phyloP scores from a whole-genome alignment of 768 basidiomycete species.

The Fibroporia radiculosa region DNA sequence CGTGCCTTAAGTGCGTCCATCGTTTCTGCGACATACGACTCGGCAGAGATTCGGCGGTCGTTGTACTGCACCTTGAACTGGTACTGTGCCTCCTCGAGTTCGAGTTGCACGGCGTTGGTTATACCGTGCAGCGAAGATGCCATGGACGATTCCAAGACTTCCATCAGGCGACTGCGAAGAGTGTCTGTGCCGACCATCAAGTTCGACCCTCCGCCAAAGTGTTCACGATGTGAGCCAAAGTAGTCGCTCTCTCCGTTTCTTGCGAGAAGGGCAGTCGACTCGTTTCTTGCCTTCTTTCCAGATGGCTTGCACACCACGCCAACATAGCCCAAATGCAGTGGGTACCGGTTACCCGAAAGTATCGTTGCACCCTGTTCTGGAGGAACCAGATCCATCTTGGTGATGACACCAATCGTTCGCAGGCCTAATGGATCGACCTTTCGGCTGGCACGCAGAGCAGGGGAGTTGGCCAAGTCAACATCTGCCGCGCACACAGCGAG shows the following conservation, averaged over 20 bases:
- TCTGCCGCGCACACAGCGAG: conserved; percentile 98
- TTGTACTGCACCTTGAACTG: conserved; percentile 99
- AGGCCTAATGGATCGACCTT: conserved; percentile 92
- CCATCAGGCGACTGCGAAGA: conserved; percentile 86
- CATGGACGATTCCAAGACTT: conserved; percentile 97
- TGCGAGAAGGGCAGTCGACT: conserved; percentile 41
- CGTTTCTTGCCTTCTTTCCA: conserved; percentile 44
- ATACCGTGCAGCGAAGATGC: conserved; percentile 92
- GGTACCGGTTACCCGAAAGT: conserved; percentile 85
- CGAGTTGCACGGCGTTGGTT: conserved; percentile 94
- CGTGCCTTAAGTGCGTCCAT: conserved; percentile 86
- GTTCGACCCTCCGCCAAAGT: conserved; percentile 53
- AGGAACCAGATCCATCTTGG: conserved; percentile 97
- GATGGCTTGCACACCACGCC: conserved; percentile 88
- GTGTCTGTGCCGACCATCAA: conserved; percentile 91
- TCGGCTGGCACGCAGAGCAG: conserved; percentile 87
- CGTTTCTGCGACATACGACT: conserved; percentile 97
- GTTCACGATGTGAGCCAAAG: conserved; percentile 53
- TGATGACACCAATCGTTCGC: conserved; percentile 94
- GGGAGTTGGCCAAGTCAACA: conserved; percentile 97
- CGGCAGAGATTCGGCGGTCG: conserved; percentile 87
- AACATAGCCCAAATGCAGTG: conserved; percentile 95
- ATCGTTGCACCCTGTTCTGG: conserved; percentile 78
- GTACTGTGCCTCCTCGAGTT: conserved; percentile 94
- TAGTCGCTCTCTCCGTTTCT: conserved; percentile 58